Conservation (phyloP, 2,329 filamentous ascomycete genomes). For the Aschersonia sp. region DNA sequence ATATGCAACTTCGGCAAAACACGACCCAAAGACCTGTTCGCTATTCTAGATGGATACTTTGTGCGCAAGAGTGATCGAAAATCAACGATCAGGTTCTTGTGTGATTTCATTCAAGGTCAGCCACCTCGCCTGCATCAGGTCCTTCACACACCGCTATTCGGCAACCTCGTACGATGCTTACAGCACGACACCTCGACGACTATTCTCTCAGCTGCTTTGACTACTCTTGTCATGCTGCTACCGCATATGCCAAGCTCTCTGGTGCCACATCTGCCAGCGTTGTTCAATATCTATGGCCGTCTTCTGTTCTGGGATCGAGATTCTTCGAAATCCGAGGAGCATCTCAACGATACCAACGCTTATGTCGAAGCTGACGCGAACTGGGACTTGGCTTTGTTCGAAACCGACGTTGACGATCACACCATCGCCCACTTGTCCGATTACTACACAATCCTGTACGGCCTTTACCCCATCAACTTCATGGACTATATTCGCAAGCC, state of each 20-base stretch:
- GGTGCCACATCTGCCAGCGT: constrained; percentile 50
- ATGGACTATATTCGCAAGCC: constrained; percentile 78
- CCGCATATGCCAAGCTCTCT: constrained; percentile 67
- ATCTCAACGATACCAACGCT: constrained; percentile 13
- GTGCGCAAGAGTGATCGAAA: constrained; percentile 49
- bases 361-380: constrained; percentile 17
- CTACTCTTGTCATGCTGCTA: constrained; percentile 65
- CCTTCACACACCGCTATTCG: constrained; percentile 56
- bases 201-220: constrained; percentile 60
- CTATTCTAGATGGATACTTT: constrained; percentile 50
- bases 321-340: constrained; percentile 23
- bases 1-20: constrained; percentile 50
- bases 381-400: constrained; percentile 53
- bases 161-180: constrained; percentile 57
- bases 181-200: constrained; percentile 67
- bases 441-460: constrained; percentile 74
- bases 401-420: constrained; percentile 46
- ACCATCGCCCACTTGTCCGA: constrained; percentile 53
- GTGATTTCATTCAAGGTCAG: constrained; percentile 59
- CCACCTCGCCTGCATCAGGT: constrained; percentile 69
- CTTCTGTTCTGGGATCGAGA: constrained; percentile 64
- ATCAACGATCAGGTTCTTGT: constrained; percentile 51
- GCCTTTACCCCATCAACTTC: constrained; percentile 73
- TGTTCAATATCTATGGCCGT: constrained; percentile 73
- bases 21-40: constrained; percentile 56